phyloP scores from a whole-genome alignment of 2,329 filamentous ascomycete species.

The Blumeria graminis region DNA sequence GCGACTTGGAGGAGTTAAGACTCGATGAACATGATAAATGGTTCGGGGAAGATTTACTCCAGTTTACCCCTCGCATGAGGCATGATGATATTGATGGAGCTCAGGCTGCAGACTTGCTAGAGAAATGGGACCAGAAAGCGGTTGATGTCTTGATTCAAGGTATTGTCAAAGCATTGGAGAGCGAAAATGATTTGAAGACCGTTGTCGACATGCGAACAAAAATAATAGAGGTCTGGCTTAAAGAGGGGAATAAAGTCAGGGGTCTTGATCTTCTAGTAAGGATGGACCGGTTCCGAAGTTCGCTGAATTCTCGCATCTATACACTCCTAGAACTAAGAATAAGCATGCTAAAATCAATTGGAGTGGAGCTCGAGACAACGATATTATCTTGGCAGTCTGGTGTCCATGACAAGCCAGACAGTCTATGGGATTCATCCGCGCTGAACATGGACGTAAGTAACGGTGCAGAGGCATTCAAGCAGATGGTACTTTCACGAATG shows the following conservation, averaged over 20 bases:
- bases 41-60: conserved; percentile 60
- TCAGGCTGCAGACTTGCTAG: conserved; percentile 34
- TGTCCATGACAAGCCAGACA: conserved; percentile 23
- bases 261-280: conserved; percentile 40
- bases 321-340: conserved; percentile 38
- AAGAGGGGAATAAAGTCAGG: conserved; percentile 35
- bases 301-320: conserved; percentile 44
- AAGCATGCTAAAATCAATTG: conserved; percentile 37
- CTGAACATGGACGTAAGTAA: conserved; percentile 40
- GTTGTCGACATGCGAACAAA: conserved; percentile 46
- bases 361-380: conserved; percentile 35
- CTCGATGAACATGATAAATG: conserved; percentile 57
- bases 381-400: conserved; percentile 35
- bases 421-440: conserved; percentile 43
- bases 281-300: conserved; percentile 41
- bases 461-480: conserved; percentile 43
- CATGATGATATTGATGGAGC: conserved; percentile 48
- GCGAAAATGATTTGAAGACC: conserved; percentile 38
- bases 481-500: conserved; percentile 40
- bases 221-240: conserved; percentile 53
- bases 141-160: conserved; percentile 36
- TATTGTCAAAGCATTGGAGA: conserved; percentile 31
- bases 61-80: conserved; percentile 70
- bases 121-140: conserved; percentile 36
- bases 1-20: conserved; percentile 41